A percentile compares a stretch with the other conserved stretches of the same genome.
Evolutionary conservation across 1,139 yeast genomes (phyloP).

Genomic region (Insectozyma bohioensis): DNA sequence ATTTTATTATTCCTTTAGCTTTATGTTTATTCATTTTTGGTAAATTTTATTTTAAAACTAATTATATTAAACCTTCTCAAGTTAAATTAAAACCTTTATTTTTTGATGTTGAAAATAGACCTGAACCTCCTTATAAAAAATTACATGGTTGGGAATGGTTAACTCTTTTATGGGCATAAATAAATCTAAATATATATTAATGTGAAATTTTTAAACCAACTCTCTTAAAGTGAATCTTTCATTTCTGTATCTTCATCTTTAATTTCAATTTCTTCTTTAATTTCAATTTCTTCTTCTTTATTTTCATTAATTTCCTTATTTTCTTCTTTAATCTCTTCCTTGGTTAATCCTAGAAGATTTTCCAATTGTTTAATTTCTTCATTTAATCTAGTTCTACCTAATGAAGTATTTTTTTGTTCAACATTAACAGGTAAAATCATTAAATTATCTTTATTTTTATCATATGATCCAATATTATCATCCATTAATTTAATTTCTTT

Average conservation of each 20-base stretch:
- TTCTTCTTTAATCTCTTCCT: conserved; percentile 18
- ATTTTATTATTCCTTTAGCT: conserved; percentile 36
- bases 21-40: conserved; percentile 26
- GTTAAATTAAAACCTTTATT: conserved; percentile 33
- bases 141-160: conserved; percentile 25
- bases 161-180: conserved; percentile 23
- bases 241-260: too few species aligned
- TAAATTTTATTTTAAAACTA: conserved; percentile 29
- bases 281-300: too few species aligned
- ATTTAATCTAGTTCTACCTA: conserved; percentile 50
- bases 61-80: conserved; percentile 25
- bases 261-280: too few species aligned
- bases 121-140: conserved; percentile 32
- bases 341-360: too few species aligned
- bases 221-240: too few species aligned
- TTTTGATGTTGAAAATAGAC: conserved; percentile 32
- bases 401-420: conserved; percentile 60
- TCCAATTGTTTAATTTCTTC: conserved; percentile 33
- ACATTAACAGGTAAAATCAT: conserved; percentile 61
- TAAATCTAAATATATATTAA: too few species aligned
- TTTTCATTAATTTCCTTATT: too few species aligned
- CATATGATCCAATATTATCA: conserved; percentile 52
- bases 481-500: conserved; percentile 60
- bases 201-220: too few species aligned
- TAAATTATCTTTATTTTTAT: conserved; percentile 43